Conservation (phyloP, 2,329 filamentous ascomycete species). For the Stagonosporopsis chrysanthemi region DNA sequence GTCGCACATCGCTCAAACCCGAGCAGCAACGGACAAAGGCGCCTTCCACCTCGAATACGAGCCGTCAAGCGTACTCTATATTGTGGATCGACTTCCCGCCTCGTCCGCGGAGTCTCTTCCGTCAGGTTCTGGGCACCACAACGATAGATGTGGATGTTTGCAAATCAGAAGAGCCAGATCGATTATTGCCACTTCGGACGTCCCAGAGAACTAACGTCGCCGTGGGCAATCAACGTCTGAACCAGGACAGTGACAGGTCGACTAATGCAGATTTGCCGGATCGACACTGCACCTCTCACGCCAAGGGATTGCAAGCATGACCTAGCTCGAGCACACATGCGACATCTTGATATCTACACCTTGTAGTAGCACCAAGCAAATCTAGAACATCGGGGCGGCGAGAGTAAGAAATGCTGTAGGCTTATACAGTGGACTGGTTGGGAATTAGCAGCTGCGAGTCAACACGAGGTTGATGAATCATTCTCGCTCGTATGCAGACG, state of each 20-base stretch:
- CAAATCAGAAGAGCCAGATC: neutral
- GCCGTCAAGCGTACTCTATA: neutral
- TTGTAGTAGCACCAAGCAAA: neutral
- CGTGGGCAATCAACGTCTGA: neutral
- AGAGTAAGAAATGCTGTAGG: no score
- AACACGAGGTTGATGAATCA: no score
- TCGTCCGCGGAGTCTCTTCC: neutral
- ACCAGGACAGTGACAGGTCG: neutral
- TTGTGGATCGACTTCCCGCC: neutral
- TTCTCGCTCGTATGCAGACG: no score
- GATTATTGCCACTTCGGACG: neutral
- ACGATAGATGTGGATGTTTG: neutral
- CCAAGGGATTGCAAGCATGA: neutral
- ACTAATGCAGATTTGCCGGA: neutral
- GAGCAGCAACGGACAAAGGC: slow-evolving; percentile 1
- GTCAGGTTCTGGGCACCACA: no score
- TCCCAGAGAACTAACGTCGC: neutral
- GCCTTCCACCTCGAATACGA: neutral
- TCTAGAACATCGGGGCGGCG: neutral
- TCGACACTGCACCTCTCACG: neutral
- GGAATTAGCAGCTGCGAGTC: no score
- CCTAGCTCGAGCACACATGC: neutral
- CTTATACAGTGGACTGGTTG: no score
- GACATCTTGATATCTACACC: neutral
- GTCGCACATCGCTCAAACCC: neutral